These are phyloP conservation scores for Fusarium xyrophilum DNA, from an alignment of 2,329 filamentous ascomycete species.

Conservation along the genomic window DNA sequence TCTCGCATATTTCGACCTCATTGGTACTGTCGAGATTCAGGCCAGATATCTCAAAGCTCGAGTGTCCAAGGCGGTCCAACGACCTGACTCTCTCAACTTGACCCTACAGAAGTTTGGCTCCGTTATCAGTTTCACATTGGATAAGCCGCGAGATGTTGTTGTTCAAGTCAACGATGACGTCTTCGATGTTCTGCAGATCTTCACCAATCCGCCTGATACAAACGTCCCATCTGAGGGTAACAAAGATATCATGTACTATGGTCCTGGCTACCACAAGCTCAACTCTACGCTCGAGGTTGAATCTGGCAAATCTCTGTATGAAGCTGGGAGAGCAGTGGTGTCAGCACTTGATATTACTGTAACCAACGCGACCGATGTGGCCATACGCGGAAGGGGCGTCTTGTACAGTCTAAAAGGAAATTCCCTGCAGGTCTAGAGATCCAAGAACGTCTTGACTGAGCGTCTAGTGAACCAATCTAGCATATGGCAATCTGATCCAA, in stretches of 20 bases:
- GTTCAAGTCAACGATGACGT: neutral
- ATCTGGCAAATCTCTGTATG: neutral
- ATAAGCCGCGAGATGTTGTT: neutral
- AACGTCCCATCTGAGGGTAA: fast-evolving
- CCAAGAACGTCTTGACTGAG: neutral
- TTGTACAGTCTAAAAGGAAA: neutral
- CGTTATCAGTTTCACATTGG: fast-evolving
- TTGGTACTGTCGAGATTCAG: neutral
- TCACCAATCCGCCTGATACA: fast-evolving
- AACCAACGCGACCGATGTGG: neutral
- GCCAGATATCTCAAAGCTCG: neutral
- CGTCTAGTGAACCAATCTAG: too few species aligned
- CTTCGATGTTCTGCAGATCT: neutral
- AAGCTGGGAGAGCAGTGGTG: neutral
- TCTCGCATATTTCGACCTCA: fast-evolving
- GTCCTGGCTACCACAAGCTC: neutral
- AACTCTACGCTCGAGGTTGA: neutral
- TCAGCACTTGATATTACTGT: fast-evolving
- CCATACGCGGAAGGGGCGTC: neutral
- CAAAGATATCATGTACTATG: neutral
- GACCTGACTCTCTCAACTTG: neutral
- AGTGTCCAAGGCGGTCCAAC: neutral
- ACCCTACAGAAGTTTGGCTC: neutral
- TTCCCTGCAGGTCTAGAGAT: neutral
- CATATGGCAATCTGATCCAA: neutral